Base-by-base conservation (phyloP, 805 yeast genomes). In the Torulaspora microellipsoides region DNA sequence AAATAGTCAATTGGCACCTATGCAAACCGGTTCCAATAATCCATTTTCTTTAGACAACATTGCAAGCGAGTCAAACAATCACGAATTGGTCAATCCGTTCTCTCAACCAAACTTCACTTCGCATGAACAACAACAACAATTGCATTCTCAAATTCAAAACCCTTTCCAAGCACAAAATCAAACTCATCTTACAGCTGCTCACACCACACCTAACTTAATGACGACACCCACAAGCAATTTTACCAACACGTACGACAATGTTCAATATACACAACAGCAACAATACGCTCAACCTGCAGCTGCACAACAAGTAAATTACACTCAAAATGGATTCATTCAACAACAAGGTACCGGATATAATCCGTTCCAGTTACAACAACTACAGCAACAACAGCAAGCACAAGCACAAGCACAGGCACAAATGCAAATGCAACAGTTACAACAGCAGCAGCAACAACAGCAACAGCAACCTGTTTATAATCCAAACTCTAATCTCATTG, bases 21-120 rank as follows among this genome's bases (percentile, higher is more conserved):
- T 51, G 34, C 47, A 53, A 13, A 62, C 66, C 3, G 67, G 65
- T 3, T 56, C 67, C 7, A 58, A 56, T n/a, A 66, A 70, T 47
- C 75, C 75, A 33, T 70, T 71, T 49, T 53, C 69, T 2, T 36
- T 62, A 34, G 61, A 54, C 2, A 54, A 35, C 49, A 1, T 10
- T 40, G 39, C 35, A 45, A 27, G 46, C 31, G 20, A 42, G 30
- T 15, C 42, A 17, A 31, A 31, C 36, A 23, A 44, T 41, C 41
- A 29, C 12, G 38, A 37, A 6, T 12, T 33, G 13, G 28, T 43
- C 38, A 54, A 55, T 36, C 52, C 54, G 12, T 52, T 50, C 45
- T 43, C 52, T 35, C 52, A 49, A 25, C 45, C 47, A 20, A 48
- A 41, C 33, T 25, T 38, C 43, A 28, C 42, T 41, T 40, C 52